Conservation (phyloP, 2,329 filamentous ascomycete species). For the Cercospora sp. region DNA sequence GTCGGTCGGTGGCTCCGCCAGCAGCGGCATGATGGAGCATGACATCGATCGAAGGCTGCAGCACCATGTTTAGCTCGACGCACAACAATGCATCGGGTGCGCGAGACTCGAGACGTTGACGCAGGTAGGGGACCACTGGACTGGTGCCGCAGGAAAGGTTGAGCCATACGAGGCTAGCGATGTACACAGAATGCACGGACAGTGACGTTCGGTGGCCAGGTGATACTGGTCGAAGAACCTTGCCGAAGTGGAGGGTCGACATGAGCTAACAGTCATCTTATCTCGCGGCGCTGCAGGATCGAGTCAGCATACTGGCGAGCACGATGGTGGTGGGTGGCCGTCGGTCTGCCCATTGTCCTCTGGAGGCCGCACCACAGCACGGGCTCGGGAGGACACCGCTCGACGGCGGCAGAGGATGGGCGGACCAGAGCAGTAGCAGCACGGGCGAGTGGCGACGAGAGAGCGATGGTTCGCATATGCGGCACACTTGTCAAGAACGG, state of each 20-base stretch:
- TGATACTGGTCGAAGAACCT: conserved; percentile 9
- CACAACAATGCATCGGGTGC: conserved; percentile 14
- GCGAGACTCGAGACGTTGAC: conserved; percentile 12
- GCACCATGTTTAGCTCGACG: conserved; percentile 16
- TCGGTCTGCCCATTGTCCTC: background rate
- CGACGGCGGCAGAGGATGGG: background rate
- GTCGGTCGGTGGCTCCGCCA: background rate
- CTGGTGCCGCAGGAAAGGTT: conserved; percentile 14
- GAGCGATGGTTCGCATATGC: conserved; percentile 45
- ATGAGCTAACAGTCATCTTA: conserved; percentile 52
- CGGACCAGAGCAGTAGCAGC: conserved; percentile 43
- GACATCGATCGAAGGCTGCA: conserved; percentile 1
- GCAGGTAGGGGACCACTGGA: conserved; percentile 17
- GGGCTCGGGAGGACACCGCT: conserved; percentile 21
- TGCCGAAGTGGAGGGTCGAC: conserved; percentile 23
- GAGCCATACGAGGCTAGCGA: conserved; percentile 5
- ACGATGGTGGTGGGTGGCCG: background rate
- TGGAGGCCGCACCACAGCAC: conserved; percentile 6
- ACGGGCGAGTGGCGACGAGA: conserved; percentile 44
- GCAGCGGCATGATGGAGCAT: background rate
- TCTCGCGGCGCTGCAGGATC: conserved; percentile 45
- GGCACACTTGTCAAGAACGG: conserved; percentile 30
- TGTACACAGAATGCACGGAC: conserved; percentile 11
- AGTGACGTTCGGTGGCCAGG: conserved; percentile 14
- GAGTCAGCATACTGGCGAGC: conserved; percentile 21